phyloP scores from a whole-genome alignment of 345 rosid species.

The Euphorbia pulcherrima region DNA sequence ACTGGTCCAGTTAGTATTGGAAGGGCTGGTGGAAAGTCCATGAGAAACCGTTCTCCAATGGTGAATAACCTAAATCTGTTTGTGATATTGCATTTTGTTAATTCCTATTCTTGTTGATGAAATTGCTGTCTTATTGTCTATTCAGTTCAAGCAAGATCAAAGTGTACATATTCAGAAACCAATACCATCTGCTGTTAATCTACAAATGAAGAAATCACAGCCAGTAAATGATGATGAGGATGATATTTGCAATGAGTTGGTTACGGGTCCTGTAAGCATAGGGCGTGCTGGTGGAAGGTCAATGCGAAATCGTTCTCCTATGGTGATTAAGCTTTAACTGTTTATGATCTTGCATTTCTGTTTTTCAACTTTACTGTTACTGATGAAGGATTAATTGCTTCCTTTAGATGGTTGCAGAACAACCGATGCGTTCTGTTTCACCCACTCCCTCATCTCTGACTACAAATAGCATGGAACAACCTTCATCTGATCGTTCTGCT shows the following conservation, averaged over 20 bases:
- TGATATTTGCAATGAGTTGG: conserved; percentile 31
- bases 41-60: conserved; percentile 35
- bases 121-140: neutral
- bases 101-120: neutral
- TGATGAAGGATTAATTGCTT: conserved; percentile 16
- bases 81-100: neutral
- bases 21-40: conserved; percentile 34
- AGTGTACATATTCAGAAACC: neutral
- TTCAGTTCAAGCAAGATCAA: neutral
- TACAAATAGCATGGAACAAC: conserved; percentile 37
- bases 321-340: conserved; percentile 27
- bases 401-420: conserved; percentile 55
- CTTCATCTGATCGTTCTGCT: conserved; percentile 45
- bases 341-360: neutral
- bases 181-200: conserved; percentile 11
- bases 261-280: conserved; percentile 18
- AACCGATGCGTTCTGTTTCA: conserved; percentile 28
- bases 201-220: conserved; percentile 25
- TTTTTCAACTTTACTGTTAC: neutral
- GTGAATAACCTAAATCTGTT: conserved; percentile 20
- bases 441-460: conserved; percentile 39
- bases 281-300: conserved; percentile 42
- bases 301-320: conserved; percentile 30
- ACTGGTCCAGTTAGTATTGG: conserved; percentile 28
- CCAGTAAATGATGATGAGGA: conserved; percentile 28